These are phyloP conservation scores for Luffa acutangula DNA, from an alignment of 306 rosid species.

Conservation along the genomic window DNA sequence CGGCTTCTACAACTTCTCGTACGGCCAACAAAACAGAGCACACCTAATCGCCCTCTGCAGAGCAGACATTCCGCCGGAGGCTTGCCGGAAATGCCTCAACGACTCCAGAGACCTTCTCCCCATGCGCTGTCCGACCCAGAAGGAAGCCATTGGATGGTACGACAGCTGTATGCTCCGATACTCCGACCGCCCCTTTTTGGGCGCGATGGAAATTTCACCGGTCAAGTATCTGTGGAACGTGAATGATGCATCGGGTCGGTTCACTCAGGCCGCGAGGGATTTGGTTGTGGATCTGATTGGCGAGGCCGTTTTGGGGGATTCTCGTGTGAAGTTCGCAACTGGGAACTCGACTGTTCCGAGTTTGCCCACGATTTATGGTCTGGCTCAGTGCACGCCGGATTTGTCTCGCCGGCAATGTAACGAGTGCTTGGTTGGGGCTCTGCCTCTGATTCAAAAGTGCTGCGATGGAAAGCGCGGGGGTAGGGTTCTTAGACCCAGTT, in stretches of 20 bases:
- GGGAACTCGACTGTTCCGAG: background rate
- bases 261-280: background rate
- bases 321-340: background rate
- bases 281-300: background rate
- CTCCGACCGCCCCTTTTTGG: background rate
- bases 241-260: background rate
- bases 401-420: background rate
- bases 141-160: slow-evolving; percentile 8
- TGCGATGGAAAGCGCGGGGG: background rate
- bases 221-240: rapidly evolving
- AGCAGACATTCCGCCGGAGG: background rate
- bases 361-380: background rate
- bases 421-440: slow-evolving; percentile 1
- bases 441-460: rapidly evolving
- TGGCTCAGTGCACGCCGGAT: slow-evolving; percentile 21
- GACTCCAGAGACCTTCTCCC: background rate
- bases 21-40: slow-evolving; percentile 16
- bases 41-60: slow-evolving; percentile 21
- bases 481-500: background rate
- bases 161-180: background rate
- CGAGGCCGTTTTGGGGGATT: background rate
- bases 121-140: background rate
- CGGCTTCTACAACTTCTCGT: slow-evolving; percentile 30
- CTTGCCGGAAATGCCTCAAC: slow-evolving; percentile 2
- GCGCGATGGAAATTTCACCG: background rate